These are phyloP conservation scores for Lasiodiplodia theobromae DNA, from an alignment of 2,329 filamentous ascomycete genomes.

Conservation along the genomic window DNA sequence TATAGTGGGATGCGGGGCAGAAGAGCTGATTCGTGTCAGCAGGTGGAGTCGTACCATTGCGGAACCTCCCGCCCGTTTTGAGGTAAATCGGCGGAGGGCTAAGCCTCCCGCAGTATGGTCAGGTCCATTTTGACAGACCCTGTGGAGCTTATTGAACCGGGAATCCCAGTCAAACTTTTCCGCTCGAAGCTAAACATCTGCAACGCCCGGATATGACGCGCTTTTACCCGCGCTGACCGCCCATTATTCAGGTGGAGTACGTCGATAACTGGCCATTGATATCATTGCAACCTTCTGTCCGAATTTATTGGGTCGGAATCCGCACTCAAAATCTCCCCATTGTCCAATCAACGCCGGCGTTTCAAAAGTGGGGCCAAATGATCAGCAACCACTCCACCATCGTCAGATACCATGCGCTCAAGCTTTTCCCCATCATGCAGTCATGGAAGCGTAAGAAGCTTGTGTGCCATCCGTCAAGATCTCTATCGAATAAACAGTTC, in stretches of 20 bases:
- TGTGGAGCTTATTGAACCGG: neutral
- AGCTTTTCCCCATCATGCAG: neutral
- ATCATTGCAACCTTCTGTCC: too few relatives aligned
- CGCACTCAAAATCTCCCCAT: too few relatives aligned
- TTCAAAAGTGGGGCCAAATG: neutral
- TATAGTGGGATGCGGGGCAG: constrained; percentile 20
- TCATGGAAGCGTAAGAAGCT: too few relatives aligned
- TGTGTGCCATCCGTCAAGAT: too few relatives aligned
- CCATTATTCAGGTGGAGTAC: neutral
- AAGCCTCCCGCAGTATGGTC: neutral
- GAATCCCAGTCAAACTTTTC: neutral
- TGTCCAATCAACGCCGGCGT: neutral
- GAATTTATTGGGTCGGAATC: too few relatives aligned
- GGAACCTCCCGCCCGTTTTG: constrained; percentile 4
- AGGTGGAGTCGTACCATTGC: constrained; percentile 10
- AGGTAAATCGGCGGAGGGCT: neutral
- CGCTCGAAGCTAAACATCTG: neutral
- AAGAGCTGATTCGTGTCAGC: neutral
- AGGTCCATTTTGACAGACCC: neutral
- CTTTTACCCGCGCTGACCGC: neutral
- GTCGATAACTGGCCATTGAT: neutral
- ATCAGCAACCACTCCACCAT: neutral
- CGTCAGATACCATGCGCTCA: neutral
- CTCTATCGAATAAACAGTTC: too few relatives aligned
- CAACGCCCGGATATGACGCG: neutral